Base-by-base conservation (phyloP, 352 stramenopile genomes). In the Phytophthora foliorum region DNA sequence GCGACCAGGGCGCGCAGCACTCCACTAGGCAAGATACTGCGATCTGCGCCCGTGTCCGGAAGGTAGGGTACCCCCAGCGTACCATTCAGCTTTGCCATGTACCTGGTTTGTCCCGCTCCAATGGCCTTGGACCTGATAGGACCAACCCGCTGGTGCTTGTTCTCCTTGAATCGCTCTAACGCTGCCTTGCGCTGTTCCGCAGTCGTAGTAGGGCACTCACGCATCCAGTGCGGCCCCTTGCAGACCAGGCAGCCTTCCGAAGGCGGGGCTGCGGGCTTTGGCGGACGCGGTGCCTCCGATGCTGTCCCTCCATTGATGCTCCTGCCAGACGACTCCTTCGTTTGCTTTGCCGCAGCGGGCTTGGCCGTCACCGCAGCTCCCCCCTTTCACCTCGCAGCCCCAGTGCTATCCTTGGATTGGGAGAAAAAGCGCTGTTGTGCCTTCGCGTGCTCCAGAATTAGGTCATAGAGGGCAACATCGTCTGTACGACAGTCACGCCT, bases 401-500 rank as follows among this genome's bases (percentile, higher is more conserved):
- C 24, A 27, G 54, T 27, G 10, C 38, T 46, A 5, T 68, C 21
- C 42, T 52, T 49, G 6, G 51, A 52, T n/a, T 51, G 32, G 14
- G 5, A 4, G 32, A 50, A 36, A 44, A 62, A 62, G 8, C 22
- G 39, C 4, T 61, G 51, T 8, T 68, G 51, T 16, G 44, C 50
- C 13, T 62, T 62, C 17, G 42, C 51, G 24, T 68, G 60, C 9
- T 57, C 60, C 4, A 69, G 51, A 24, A 62, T 57, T 38, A 68
- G 32, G 25, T 57, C 42, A 48, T 34, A 63, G 17, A 62, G 34
- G 3, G 42, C 44, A 36, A 61, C 42, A 22, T 62, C 51, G 17
- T 56, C 42, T 0, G 41, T 56, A 31, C 31, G 41, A 42, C 41
- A 61, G 17, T 57, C 34, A 4, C 50, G 52, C 8, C 51, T 51